Evolutionary conservation across 495 filamentous ascomycete genomes (phyloP).

Genomic region (Trichoderma asperelloides): DNA sequence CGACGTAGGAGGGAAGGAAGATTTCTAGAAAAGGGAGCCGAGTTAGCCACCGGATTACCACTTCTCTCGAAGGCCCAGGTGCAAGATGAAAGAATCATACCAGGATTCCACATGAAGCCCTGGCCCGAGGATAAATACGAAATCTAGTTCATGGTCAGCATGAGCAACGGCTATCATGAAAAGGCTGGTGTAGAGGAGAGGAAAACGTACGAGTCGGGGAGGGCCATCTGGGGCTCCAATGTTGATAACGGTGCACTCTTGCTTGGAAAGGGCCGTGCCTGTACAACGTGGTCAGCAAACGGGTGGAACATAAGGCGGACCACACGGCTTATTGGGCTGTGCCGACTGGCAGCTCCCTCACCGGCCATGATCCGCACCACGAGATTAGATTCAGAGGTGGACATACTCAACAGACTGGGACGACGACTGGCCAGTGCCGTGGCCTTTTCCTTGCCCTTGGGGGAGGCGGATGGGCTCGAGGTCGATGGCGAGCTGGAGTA

Average conservation of each 20-base stretch:
- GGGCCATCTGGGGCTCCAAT: constrained; percentile 54
- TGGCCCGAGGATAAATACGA: constrained; percentile 61
- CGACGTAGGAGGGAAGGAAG: constrained; percentile 49
- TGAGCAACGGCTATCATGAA: background rate
- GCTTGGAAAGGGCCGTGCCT: constrained; percentile 55
- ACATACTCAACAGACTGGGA: constrained; percentile 47
- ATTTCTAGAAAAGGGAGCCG: constrained; percentile 27
- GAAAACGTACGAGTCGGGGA: constrained; percentile 48
- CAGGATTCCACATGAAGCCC: constrained; percentile 65
- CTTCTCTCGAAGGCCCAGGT: background rate
- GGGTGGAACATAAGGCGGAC: constrained; percentile 7
- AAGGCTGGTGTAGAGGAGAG: background rate
- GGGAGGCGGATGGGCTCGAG: constrained; percentile 25
- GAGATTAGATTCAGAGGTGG: background rate
- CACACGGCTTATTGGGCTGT: constrained; percentile 2
- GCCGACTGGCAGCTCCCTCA: background rate
- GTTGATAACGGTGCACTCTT: constrained; percentile 61
- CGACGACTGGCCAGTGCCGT: constrained; percentile 36
- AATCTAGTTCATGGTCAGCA: constrained; percentile 37
- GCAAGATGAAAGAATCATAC: constrained; percentile 19
- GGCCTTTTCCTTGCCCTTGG: constrained; percentile 25
- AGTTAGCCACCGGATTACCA: background rate
- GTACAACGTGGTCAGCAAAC: constrained; percentile 12
- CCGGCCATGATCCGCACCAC: background rate
- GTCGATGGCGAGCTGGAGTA: constrained; percentile 45